Evolutionary conservation across 305 asterid genomes (phyloP).

Genomic region (Striga hermonthica): DNA sequence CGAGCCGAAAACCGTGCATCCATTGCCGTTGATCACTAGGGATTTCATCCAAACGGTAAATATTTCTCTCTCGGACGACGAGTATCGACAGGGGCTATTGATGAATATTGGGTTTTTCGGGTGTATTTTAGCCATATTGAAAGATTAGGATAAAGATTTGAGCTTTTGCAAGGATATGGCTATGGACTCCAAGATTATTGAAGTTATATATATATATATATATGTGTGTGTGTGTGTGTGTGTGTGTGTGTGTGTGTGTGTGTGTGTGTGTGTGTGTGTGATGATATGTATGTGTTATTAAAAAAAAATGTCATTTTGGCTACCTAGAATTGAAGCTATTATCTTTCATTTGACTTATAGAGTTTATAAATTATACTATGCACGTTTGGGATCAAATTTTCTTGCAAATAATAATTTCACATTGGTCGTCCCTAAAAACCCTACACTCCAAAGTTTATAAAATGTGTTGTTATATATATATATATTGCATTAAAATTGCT

Average conservation of each 20-base stretch:
- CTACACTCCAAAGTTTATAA: slow-evolving; percentile 2
- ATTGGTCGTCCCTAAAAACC: slow-evolving; percentile 14
- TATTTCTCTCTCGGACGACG: slow-evolving; percentile 33
- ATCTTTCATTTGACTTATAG: background rate
- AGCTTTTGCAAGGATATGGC: background rate
- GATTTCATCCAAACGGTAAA: slow-evolving; percentile 73
- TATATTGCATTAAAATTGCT: background rate
- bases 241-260: too few species aligned
- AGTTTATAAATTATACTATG: background rate
- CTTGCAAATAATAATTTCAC: slow-evolving; percentile 6
- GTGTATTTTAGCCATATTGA: slow-evolving; percentile 49
- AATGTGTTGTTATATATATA: too few species aligned
- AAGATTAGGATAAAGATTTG: background rate
- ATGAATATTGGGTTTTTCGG: slow-evolving; percentile 31
- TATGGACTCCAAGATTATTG: slow-evolving; percentile 6
- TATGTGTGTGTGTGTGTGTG: too few species aligned
- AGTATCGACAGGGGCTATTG: slow-evolving; percentile 7
- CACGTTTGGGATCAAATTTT: slow-evolving; percentile 27
- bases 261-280: too few species aligned
- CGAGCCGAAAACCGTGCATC: slow-evolving; percentile 57
- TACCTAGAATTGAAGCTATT: background rate
- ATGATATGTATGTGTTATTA: too few species aligned
- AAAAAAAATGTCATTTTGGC: background rate
- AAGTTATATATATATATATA: background rate
- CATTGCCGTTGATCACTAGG: slow-evolving; percentile 52